Base-by-base conservation (phyloP, 2,329 filamentous ascomycete species). In the Hymenotorrendiella dingleyae region DNA sequence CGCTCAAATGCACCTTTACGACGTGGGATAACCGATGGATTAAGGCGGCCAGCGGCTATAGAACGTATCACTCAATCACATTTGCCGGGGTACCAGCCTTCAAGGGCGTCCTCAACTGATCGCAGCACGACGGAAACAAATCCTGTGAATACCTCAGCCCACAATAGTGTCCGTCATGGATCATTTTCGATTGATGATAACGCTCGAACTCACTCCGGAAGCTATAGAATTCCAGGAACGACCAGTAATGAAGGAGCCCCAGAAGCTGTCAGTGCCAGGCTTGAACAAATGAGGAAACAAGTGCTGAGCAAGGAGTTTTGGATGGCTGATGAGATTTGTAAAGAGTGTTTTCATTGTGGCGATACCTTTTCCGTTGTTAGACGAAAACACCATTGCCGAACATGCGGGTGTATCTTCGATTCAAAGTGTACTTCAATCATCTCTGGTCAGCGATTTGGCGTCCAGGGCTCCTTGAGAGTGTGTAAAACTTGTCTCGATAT, bases 311-410 rank as follows among this genome's bases (percentile, higher is more conserved):
- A 90, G 58, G 90, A 97, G 54, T 97, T 95, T 56, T 97, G 91
- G 93, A 98, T 98, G 93, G 86, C 89, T 46, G 93, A 98, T 61
- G 93, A 97, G 59, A 96, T 94, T 49, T 94, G 91, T 46, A 97
- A 94, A 61, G 91, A 96, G 56, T 98, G 93, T 59, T 98, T 96
- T 61, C 78, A 87, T 33, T 98, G 93, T 57, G 87, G 87, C 33
- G 84, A 87, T 45, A 77, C 86, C 2, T 98, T 98, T 59, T 89
- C 88, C 0, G 93, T 91, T 1, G 97, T 97, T 61, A 79, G 93
- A 46, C 80, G 93, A 52, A 98, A 98, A 61, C 93, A 98, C 62
- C 93, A 98, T 64, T 98, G 93, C 63, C 82, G 94, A 48, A 86
- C 81, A 0, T 98, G 93, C 61, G 93, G 93, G n/a, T 94, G 94